phyloP scores from a whole-genome alignment of 345 rosid species.

The Eucalyptus coolabah region DNA sequence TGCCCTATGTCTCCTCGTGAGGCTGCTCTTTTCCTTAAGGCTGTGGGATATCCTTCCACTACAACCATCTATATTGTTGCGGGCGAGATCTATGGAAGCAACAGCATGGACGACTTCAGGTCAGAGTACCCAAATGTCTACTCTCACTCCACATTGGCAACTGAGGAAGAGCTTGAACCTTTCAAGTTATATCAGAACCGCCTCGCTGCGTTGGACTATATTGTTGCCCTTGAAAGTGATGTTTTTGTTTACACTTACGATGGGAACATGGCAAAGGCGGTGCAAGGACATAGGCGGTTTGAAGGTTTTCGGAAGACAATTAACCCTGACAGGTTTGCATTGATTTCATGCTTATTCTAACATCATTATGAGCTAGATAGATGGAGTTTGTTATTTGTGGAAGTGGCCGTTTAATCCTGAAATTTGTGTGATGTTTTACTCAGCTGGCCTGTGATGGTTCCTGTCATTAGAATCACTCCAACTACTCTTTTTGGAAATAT shows the following conservation, averaged over 20 bases:
- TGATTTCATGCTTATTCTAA: neutral
- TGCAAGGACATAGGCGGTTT: constrained; percentile 84
- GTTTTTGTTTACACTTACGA: constrained; percentile 89
- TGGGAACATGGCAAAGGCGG: constrained; percentile 98
- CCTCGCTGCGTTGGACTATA: constrained; percentile 86
- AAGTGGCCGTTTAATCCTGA: neutral
- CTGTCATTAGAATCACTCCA: neutral
- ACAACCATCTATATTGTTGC: constrained; percentile 90
- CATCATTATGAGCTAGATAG: neutral
- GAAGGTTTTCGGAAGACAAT: constrained; percentile 83
- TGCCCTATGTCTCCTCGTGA: constrained; percentile 99
- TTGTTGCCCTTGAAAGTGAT: constrained; percentile 85
- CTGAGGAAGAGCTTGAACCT: constrained; percentile 70
- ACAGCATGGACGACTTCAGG: constrained; percentile 66
- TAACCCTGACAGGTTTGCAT: constrained; percentile 65
- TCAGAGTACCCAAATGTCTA: constrained; percentile 80
- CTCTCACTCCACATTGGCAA: constrained; percentile 70
- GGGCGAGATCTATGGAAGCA: constrained; percentile 73
- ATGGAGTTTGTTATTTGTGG: neutral
- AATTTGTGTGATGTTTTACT: neutral
- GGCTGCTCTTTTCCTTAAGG: constrained; percentile 88
- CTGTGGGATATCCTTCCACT: constrained; percentile 87
- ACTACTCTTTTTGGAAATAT: neutral
- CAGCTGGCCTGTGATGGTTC: neutral
- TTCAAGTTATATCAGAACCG: constrained; percentile 75